These are phyloP conservation scores for Calvatia gigantea DNA, from an alignment of 768 basidiomycete genomes.

Conservation along the genomic window DNA sequence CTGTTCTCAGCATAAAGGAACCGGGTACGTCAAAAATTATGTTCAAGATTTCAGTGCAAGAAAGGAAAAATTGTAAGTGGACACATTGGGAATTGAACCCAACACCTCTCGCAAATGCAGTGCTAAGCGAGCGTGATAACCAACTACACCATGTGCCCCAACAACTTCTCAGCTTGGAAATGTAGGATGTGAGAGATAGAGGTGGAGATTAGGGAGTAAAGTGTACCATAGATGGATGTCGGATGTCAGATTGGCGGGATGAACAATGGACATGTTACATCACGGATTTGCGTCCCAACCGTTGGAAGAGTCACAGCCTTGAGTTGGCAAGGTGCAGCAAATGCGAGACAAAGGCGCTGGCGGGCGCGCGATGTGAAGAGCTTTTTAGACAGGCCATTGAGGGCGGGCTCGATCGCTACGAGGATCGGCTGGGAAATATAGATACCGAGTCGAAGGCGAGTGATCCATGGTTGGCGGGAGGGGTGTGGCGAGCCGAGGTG, in stretches of 20 bases:
- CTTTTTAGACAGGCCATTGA: too few relatives aligned
- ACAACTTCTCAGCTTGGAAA: neutral
- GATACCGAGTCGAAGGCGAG: conserved; percentile 3
- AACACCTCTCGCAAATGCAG: conserved; percentile 16
- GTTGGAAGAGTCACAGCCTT: conserved; percentile 5
- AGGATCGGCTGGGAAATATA: neutral
- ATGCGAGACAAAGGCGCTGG: too few relatives aligned
- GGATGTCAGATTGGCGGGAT: conserved; percentile 6
- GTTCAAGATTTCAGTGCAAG: too few relatives aligned
- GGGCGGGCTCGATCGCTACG: too few relatives aligned
- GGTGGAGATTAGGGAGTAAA: conserved; percentile 18
- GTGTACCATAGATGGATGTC: conserved; percentile 11
- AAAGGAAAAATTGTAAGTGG: too few relatives aligned
- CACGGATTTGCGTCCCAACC: conserved; percentile 14
- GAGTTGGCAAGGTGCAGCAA: conserved; percentile 13
- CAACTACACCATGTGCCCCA: conserved; percentile 20
- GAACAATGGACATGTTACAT: conserved; percentile 13
- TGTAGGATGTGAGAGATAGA: too few relatives aligned
- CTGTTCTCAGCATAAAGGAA: too few relatives aligned
- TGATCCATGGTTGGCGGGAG: conserved; percentile 4
- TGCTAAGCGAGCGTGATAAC: conserved; percentile 21
- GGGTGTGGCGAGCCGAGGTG: conserved; percentile 18
- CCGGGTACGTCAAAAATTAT: too few relatives aligned
- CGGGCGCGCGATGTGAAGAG: too few relatives aligned
- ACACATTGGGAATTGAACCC: conserved; percentile 18